Percentiles rank a stretch among this genome's conserved stretches.
These are phyloP conservation scores for Saccharomycopsis sp. DNA, from an alignment of 805 yeast genomes.

Conservation along the genomic window DNA sequence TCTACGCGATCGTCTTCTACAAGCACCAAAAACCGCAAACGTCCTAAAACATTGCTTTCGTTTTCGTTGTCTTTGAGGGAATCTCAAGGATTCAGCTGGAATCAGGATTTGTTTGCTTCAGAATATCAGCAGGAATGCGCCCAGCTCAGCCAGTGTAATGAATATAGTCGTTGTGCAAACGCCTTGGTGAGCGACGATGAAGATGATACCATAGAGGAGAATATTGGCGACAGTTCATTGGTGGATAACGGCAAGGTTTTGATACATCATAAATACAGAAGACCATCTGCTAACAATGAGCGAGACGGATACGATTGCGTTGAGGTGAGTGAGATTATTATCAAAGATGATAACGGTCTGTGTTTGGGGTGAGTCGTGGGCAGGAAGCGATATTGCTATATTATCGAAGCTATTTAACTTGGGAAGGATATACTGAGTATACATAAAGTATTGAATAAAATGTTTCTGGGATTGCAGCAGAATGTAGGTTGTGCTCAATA, in stretches of 20 bases:
- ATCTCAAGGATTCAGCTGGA: conserved; percentile 71
- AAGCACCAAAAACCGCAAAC: no score
- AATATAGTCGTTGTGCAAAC: background rate
- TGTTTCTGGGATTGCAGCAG: no score
- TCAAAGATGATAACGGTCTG: conserved; percentile 5
- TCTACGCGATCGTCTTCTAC: no score
- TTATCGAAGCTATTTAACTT: no score
- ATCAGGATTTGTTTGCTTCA: conserved; percentile 69
- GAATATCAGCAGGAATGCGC: conserved; percentile 48
- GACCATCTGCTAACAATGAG: conserved; percentile 7
- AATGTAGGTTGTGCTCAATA: no score
- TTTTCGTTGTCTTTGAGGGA: conserved; percentile 45
- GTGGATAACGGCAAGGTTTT: background rate
- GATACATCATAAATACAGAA: conserved; percentile 9
- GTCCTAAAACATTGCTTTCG: conserved; percentile 26
- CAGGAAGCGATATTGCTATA: background rate
- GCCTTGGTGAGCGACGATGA: background rate
- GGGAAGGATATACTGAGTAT: no score
- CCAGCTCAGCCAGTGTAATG: background rate
- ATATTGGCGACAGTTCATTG: background rate
- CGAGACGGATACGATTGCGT: conserved; percentile 16
- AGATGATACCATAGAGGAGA: conserved; percentile 1
- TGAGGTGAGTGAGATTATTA: conserved; percentile 19
- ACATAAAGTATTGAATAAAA: no score
- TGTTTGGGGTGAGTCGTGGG: background rate